Percentiles rank a stretch among this genome's conserved stretches.
Evolutionary conservation across 306 rosid species (phyloP).

Genomic region (Sesbania bispinosa): DNA sequence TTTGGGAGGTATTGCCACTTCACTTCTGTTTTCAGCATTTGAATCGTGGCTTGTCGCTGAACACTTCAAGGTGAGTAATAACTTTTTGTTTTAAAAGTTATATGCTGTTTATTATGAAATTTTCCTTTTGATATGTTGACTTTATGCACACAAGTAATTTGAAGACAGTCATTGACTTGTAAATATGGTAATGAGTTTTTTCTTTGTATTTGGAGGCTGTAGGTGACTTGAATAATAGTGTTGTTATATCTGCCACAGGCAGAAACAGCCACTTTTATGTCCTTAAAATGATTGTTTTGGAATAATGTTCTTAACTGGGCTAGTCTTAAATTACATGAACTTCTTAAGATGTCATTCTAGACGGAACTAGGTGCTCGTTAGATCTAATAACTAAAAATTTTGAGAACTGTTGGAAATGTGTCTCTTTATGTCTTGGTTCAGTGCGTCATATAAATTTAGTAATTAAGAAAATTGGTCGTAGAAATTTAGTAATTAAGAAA

Average conservation of each 20-base stretch:
- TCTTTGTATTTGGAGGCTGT: neutral
- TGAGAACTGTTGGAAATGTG: neutral
- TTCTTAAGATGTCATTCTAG: neutral
- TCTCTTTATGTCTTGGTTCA: neutral
- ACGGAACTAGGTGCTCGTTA: neutral
- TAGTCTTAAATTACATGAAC: neutral
- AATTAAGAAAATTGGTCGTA: neutral
- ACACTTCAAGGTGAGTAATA: slow-evolving; percentile 79
- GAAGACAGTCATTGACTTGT: neutral
- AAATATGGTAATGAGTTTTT: neutral
- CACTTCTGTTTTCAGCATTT: slow-evolving; percentile 89
- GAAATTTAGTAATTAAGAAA: neutral
- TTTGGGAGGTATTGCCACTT: slow-evolving; percentile 96
- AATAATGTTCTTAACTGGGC: neutral
- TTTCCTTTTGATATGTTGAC: neutral
- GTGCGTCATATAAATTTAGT: neutral
- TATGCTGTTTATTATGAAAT: neutral
- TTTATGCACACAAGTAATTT: neutral
- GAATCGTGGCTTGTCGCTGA: slow-evolving; percentile 99
- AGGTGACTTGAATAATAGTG: slow-evolving; percentile 12
- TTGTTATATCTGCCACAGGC: neutral
- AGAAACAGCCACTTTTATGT: neutral
- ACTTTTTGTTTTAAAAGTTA: neutral
- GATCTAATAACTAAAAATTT: neutral
- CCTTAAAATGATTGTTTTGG: neutral